Evolutionary conservation across 768 basidiomycete species (phyloP).

Genomic region (Pisolithus marmoratus): DNA sequence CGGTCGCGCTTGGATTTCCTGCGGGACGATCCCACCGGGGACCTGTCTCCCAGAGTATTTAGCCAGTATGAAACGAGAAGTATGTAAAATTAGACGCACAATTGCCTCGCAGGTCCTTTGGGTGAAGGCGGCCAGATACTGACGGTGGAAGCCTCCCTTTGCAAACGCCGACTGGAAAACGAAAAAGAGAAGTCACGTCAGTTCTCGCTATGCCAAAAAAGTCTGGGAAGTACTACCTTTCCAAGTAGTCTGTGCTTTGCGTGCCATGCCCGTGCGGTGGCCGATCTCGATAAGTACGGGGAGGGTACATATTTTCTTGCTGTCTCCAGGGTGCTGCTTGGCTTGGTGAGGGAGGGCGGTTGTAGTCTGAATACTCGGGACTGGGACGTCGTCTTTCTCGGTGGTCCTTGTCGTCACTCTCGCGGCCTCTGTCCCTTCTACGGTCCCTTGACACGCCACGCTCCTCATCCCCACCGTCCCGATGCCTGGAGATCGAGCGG

Average conservation of each 20-base stretch:
- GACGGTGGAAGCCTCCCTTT: conserved; percentile 52
- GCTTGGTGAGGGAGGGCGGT: conserved; percentile 36
- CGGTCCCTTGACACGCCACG: conserved; percentile 6
- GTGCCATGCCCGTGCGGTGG: conserved; percentile 24
- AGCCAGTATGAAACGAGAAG: neutral
- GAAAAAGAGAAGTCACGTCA: neutral
- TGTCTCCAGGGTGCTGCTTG: conserved; percentile 33
- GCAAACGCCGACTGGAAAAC: conserved; percentile 54
- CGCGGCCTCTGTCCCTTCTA: conserved; percentile 17
- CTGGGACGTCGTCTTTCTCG: conserved; percentile 39
- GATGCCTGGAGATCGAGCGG: neutral
- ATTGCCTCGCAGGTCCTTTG: conserved; percentile 51
- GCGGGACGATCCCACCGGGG: conserved; percentile 46
- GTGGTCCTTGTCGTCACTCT: conserved; percentile 17
- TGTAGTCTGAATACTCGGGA: conserved; percentile 58
- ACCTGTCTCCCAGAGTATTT: conserved; percentile 34
- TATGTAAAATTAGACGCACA: conserved; percentile 37
- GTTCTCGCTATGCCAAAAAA: neutral
- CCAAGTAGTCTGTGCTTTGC: conserved; percentile 48
- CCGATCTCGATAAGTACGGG: conserved; percentile 26
- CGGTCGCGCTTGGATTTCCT: conserved; percentile 58
- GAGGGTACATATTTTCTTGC: conserved; percentile 52
- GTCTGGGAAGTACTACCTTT: conserved; percentile 41
- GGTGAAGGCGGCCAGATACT: conserved; percentile 85
- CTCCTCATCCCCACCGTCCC: neutral